These are phyloP conservation scores for Wickerhamiella parazyma DNA, from an alignment of 805 yeast genomes.

Conservation along the genomic window DNA sequence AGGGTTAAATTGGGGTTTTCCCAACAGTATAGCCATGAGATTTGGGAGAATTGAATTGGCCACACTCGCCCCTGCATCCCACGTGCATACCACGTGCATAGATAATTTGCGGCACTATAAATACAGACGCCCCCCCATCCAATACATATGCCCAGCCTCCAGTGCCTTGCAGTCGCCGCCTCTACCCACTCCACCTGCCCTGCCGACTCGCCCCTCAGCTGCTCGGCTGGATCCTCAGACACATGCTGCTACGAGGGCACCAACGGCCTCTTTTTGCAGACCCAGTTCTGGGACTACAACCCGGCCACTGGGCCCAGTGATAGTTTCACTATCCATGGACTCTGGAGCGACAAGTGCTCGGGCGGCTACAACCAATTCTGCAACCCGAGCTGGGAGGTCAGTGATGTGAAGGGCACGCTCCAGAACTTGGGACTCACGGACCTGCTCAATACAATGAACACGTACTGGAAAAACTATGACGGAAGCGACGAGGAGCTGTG, in stretches of 20 bases:
- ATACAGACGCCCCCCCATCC: too few species aligned
- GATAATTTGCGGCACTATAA: too few species aligned
- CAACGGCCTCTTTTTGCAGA: constrained; percentile 68
- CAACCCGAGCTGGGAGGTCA: constrained; percentile 43
- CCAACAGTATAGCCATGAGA: too few species aligned
- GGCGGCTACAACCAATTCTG: constrained; percentile 76
- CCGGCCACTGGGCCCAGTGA: constrained; percentile 63
- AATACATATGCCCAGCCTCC: background rate
- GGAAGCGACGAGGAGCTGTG: constrained; percentile 60
- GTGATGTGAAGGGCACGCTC: constrained; percentile 36
- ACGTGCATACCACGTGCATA: too few species aligned
- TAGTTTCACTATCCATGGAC: constrained; percentile 67
- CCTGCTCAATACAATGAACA: constrained; percentile 42
- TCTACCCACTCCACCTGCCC: constrained; percentile 23
- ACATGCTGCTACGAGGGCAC: constrained; percentile 78
- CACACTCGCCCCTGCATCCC: too few species aligned
- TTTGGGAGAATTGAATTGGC: too few species aligned
- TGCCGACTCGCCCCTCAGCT: constrained; percentile 24
- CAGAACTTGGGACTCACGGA: constrained; percentile 31
- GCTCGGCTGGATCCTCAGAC: constrained; percentile 32
- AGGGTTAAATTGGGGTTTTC: too few species aligned
- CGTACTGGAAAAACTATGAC: constrained; percentile 60
- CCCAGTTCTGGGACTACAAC: constrained; percentile 87
- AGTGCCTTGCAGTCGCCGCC: background rate
- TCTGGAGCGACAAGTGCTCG: constrained; percentile 82